Conservation (phyloP, 1,284 basidiomycete species). For the Ustilago lituana region DNA sequence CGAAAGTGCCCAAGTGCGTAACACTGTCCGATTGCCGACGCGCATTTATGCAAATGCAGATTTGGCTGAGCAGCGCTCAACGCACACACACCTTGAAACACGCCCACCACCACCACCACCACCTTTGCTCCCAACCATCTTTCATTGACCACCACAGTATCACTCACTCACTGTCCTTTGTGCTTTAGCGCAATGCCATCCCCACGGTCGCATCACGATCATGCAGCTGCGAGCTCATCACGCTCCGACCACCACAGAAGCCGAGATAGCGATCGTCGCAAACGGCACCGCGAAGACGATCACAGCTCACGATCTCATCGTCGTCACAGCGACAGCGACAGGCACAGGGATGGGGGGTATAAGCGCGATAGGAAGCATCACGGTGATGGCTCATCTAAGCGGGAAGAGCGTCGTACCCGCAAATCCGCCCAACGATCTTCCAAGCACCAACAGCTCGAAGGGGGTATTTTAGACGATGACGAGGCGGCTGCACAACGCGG, state of each 20-base stretch:
- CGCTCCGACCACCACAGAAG: constrained; percentile 12
- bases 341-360: constrained; percentile 12
- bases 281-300: constrained; percentile 27
- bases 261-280: constrained; percentile 20
- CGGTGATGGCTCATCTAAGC: constrained; percentile 21
- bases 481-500: constrained; percentile 50
- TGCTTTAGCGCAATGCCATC: constrained; percentile 15
- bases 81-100: too few relatives aligned
- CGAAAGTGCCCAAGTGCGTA: too few relatives aligned
- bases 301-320: constrained; percentile 13
- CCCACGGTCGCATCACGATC: constrained; percentile 16
- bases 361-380: constrained; percentile 23
- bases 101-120: too few relatives aligned
- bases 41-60: too few relatives aligned
- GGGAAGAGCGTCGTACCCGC: constrained; percentile 51
- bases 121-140: too few relatives aligned
- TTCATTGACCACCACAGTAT: too few relatives aligned
- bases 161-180: too few relatives aligned
- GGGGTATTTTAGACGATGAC: constrained; percentile 34
- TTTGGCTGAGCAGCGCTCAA: too few relatives aligned
- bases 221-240: constrained; percentile 19
- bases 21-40: too few relatives aligned
- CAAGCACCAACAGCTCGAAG: constrained; percentile 36
- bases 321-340: constrained; percentile 20
- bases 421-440: constrained; percentile 56